Evolutionary conservation across 352 stramenopile genomes (phyloP).

Genomic region (Pythium volutum): DNA sequence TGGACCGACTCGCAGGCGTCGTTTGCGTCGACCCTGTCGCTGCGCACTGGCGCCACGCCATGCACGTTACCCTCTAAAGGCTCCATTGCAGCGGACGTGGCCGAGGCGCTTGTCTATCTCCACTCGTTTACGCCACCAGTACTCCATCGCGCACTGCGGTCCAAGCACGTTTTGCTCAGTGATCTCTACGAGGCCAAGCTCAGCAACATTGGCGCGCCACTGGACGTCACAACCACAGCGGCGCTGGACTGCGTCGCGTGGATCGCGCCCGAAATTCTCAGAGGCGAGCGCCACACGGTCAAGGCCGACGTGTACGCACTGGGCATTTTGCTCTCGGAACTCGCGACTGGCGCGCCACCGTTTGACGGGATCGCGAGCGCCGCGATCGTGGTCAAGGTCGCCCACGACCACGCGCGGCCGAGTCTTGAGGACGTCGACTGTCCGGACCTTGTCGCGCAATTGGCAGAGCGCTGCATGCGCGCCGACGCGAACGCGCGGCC

Average conservation of each 20-base stretch:
- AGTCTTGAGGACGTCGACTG: conserved; percentile 12
- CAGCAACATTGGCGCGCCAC: conserved; percentile 78
- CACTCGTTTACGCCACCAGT: conserved; percentile 65
- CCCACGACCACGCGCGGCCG: conserved; percentile 48
- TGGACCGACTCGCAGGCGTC: no score
- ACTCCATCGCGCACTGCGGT: conserved; percentile 84
- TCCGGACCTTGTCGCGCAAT: conserved; percentile 2
- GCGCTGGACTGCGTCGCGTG: conserved; percentile 76
- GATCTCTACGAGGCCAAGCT: conserved; percentile 71
- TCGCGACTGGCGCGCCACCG: conserved; percentile 57
- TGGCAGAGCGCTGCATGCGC: conserved; percentile 21
- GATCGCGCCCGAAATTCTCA: conserved; percentile 86
- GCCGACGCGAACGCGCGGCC: conserved; percentile 6
- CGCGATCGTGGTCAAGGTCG: conserved; percentile 60
- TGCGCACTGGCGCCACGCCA: neutral
- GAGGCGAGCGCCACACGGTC: conserved; percentile 75
- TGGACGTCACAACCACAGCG: conserved; percentile 69
- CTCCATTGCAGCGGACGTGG: conserved; percentile 74
- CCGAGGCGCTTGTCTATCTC: conserved; percentile 79
- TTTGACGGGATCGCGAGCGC: conserved; percentile 48
- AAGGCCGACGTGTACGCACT: conserved; percentile 88
- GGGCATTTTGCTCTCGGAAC: conserved; percentile 72
- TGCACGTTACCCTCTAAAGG: no score
- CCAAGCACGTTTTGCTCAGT: conserved; percentile 78
- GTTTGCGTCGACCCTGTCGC: conserved; percentile 4